These are phyloP conservation scores for Moniliella sp. DNA, from an alignment of 1,284 basidiomycete genomes.

Conservation along the genomic window DNA sequence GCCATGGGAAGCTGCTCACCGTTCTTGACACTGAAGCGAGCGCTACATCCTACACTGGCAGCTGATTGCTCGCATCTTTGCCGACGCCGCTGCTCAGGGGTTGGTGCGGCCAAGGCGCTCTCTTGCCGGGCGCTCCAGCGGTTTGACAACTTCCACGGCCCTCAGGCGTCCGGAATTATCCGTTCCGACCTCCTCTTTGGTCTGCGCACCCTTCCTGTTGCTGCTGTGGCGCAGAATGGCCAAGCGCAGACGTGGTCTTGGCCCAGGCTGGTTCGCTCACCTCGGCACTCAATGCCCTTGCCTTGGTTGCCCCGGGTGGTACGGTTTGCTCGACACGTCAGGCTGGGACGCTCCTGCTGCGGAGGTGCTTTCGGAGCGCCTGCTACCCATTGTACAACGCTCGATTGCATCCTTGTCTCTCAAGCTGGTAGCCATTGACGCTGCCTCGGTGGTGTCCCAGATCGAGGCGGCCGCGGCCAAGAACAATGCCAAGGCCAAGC, in stretches of 20 bases:
- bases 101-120: slow-evolving; percentile 11
- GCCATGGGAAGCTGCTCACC: slow-evolving; percentile 11
- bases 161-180: slow-evolving; percentile 20
- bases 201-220: neutral
- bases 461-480: slow-evolving; percentile 16
- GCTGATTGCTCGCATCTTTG: slow-evolving; percentile 17
- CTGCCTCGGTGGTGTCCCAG: slow-evolving; percentile 15
- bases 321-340: slow-evolving; percentile 24
- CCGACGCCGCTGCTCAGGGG: slow-evolving; percentile 7
- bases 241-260: no score
- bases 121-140: no score
- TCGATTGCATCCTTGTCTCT: slow-evolving; percentile 18
- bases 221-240: no score
- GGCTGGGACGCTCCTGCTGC: slow-evolving; percentile 25
- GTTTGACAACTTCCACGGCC: slow-evolving; percentile 31
- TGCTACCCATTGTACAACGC: slow-evolving; percentile 22
- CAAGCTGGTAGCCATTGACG: slow-evolving; percentile 18
- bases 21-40: slow-evolving; percentile 26
- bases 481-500: slow-evolving; percentile 17
- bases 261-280: no score
- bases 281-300: slow-evolving; percentile 14
- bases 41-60: slow-evolving; percentile 13
- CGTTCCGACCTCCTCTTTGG: slow-evolving; percentile 5
- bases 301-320: slow-evolving; percentile 17
- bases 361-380: slow-evolving; percentile 19